Conservation (phyloP, 1,284 basidiomycete genomes). For the Pyrrhoderma noxium region DNA sequence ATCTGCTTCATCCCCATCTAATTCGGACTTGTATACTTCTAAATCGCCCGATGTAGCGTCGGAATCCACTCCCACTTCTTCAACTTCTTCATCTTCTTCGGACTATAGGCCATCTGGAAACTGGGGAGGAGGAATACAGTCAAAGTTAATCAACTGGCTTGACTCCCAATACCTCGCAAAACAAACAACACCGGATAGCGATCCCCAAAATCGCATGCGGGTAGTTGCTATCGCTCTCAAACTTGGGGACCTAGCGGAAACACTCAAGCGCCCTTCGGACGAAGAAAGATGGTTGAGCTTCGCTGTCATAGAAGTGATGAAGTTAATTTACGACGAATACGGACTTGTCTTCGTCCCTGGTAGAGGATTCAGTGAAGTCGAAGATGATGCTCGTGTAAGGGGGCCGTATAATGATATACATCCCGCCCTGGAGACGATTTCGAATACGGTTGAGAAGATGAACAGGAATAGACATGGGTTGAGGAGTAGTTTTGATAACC, state of each 20-base stretch:
- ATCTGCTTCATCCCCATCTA: not conserved
- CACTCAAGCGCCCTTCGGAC: slow-evolving; percentile 30
- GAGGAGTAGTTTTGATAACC: slow-evolving; percentile 14
- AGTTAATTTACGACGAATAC: slow-evolving; percentile 25
- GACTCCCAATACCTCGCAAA: not conserved
- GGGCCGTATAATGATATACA: not conserved
- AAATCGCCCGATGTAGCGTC: not conserved
- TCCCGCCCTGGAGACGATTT: no score
- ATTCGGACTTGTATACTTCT: not conserved
- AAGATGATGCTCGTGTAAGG: not conserved
- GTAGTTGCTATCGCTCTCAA: slow-evolving; percentile 59
- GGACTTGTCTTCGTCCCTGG: slow-evolving; percentile 1
- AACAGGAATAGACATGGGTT: slow-evolving; percentile 10
- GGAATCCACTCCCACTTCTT: not conserved
- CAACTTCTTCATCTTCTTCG: no score
- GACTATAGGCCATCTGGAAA: not conserved
- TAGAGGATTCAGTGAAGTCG: not conserved
- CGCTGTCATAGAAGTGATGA: slow-evolving; percentile 56
- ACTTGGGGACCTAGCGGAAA: slow-evolving; percentile 52
- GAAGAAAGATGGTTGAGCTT: slow-evolving; percentile 58
- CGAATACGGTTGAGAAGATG: slow-evolving; percentile 15
- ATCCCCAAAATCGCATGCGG: slow-evolving; percentile 46
- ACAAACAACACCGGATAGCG: slow-evolving; percentile 22
- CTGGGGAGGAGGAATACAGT: not conserved
- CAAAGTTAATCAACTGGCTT: not conserved